Evolutionary conservation across 2,329 filamentous ascomycete species (phyloP), one percentile per base, ranked within the genome.

Genomic region (Aphanocladium album): DNA sequence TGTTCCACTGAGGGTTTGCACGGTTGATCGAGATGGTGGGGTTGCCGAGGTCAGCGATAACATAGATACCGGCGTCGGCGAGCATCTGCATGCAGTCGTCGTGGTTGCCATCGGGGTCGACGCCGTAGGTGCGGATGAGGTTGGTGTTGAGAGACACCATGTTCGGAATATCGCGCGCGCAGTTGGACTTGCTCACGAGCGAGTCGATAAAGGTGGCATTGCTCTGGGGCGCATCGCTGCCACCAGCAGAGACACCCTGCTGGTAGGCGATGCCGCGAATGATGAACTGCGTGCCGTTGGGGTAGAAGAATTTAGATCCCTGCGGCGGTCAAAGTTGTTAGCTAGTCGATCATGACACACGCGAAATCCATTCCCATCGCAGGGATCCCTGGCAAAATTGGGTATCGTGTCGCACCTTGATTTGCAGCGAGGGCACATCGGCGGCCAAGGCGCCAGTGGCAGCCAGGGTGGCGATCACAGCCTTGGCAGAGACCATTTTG

Each of bases 241-340:
- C 83, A 57, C 80, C 82, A 55, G 83, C 79, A 65, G 80, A 80
- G 65, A 80, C 80, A 69, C 93, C 90, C 79, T 93, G 86, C 80
- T 99, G 95, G 79, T 99, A 99, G 67, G 95, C 95, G 68, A 99
- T 82, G 78, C 95, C 95, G 76, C 89, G 90, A 75, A 98, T 91
- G 81, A 87, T 95, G 78, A 83, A 83, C 68, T 83, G 79, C 19
- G 80, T 83, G 65, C 81, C 81, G 69, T 88, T 89, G 75, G 90
- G 83, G 81, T 90, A 93, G 83, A 96, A 97, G 83, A 97, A 93
- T 77, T 95, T 92, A 72, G 84, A 85, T 67, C 90, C 88, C 84
- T 88, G 71, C 60, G 69, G 58, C 64, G 49, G 33, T 21, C 58
- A 57, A 62, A 47, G 45, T 33, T 41, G 47, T 51, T 49, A 52